Base-by-base conservation (phyloP, 306 rosid genomes). In the Rosa rugosa region DNA sequence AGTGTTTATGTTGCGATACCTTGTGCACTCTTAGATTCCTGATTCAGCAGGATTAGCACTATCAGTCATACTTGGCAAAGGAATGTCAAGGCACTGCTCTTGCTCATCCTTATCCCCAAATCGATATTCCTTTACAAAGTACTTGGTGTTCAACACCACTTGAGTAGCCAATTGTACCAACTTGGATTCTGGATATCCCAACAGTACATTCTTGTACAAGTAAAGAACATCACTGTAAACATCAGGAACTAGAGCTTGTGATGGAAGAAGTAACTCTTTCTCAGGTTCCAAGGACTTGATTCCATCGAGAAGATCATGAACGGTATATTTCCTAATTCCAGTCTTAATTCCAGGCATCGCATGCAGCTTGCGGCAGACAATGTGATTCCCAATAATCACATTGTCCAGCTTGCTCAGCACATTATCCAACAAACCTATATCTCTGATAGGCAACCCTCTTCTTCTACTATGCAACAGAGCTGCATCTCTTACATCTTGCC, bases 401-500 rank as follows among this genome's bases (percentile, higher is more conserved):
- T 94, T 92, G 82, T 89, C 89, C 36, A 92, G 71, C 60, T 96
- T 90, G 82, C 92, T 94, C 62, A 94, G 85, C 47, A 92, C 97
- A 77, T 89, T 89, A 53, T 94, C 97, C 36, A 94, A 89, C 75
- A 94, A 81, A 25, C 98, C 98, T 0, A 94, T 87, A 75, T 94
- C 97, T 51, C 97, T 97, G 42, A 90, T 90, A 72, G 88, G 96
- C 11, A 90, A 87, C 75, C 98, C 75, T 10, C 40, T 60, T 23
- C 17, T 60, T 60, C 2, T 25, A 59, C 7, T 12, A 60, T 60
- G 17, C 66, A 60, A 23, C 66, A 10, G 16, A 76, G 97, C 93
- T 14, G 97, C 92, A 75, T 90, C 98, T 64, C 97, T 80, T 36
- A 94, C 90, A 50, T 94, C 94, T 81, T 90, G 97, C 84, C 97